Percentiles rank a stretch among this genome's conserved stretches.
These are phyloP conservation scores for Aspergillus versicolor DNA, from an alignment of 2,329 filamentous ascomycete genomes.

Conservation along the genomic window DNA sequence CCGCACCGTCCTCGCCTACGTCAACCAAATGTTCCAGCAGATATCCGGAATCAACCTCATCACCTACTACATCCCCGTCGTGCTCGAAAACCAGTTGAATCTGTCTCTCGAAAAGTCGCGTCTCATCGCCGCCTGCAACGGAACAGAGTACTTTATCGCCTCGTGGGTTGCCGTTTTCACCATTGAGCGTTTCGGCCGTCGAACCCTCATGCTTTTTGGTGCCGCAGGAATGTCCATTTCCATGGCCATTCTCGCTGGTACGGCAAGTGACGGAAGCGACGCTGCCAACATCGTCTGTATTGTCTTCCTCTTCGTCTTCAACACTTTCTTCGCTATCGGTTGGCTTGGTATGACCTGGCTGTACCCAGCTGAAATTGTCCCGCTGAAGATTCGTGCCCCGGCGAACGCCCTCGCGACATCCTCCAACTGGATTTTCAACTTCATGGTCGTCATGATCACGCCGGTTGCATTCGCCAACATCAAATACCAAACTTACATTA, in stretches of 20 bases:
- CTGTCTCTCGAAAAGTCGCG: slow-evolving; percentile 43
- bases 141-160: slow-evolving; percentile 55
- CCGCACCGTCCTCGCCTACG: slow-evolving; percentile 55
- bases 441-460: slow-evolving; percentile 67
- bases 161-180: slow-evolving; percentile 52
- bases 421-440: slow-evolving; percentile 62
- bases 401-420: slow-evolving; percentile 65
- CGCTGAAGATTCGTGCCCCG: slow-evolving; percentile 59
- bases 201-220: slow-evolving; percentile 46
- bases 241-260: slow-evolving; percentile 60
- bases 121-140: slow-evolving; percentile 54
- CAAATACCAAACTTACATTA: slow-evolving; percentile 55
- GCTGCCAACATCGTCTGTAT: slow-evolving; percentile 27
- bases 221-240: slow-evolving; percentile 62
- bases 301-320: slow-evolving; percentile 61
- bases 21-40: slow-evolving; percentile 58
- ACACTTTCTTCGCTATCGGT: slow-evolving; percentile 65
- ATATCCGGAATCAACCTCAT: slow-evolving; percentile 47
- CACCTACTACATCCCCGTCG: slow-evolving; percentile 46
- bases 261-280: slow-evolving; percentile 23
- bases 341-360: slow-evolving; percentile 64
- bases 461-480: slow-evolving; percentile 60
- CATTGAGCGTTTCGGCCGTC: slow-evolving; percentile 13
- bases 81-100: slow-evolving; percentile 45
- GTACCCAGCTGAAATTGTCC: slow-evolving; percentile 50